A percentile compares a stretch with the other conserved stretches of the same genome.
These are phyloP conservation scores for Colletotrichum orchidophilum DNA, from an alignment of 2,329 filamentous ascomycete species.

Conservation along the genomic window DNA sequence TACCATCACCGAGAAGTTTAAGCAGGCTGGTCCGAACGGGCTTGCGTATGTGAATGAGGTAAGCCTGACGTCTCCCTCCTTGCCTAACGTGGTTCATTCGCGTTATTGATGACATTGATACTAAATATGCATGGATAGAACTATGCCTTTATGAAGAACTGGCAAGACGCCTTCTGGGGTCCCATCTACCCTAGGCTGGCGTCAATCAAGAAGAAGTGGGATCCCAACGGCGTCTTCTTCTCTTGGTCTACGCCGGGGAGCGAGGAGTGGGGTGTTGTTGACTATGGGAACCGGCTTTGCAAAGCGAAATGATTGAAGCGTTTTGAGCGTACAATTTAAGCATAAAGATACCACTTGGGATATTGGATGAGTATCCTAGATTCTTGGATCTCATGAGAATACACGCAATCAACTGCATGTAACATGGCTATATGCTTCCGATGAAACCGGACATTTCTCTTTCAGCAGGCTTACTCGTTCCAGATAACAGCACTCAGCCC, in stretches of 20 bases:
- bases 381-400: neutral
- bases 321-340: no score
- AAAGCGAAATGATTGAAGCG: conserved; percentile 14
- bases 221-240: conserved; percentile 56
- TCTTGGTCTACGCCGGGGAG: conserved; percentile 32
- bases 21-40: conserved; percentile 24
- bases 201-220: conserved; percentile 61
- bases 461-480: conserved; percentile 49
- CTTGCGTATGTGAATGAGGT: conserved; percentile 33
- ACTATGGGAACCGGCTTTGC: conserved; percentile 32
- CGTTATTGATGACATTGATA: no score
- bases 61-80: neutral
- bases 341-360: neutral
- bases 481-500: conserved; percentile 59
- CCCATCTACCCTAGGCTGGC: conserved; percentile 41
- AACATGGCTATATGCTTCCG: neutral
- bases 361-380: neutral
- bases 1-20: conserved; percentile 31
- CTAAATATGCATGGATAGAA: conserved; percentile 16
- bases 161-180: conserved; percentile 34
- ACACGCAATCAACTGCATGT: neutral
- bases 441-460: neutral
- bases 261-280: conserved; percentile 29
- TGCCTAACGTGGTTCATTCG: neutral
- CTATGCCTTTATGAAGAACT: conserved; percentile 33